These are phyloP conservation scores for Lichtheimia ornata DNA, from an alignment of 371 early-diverging fungal species.

Conservation along the genomic window DNA sequence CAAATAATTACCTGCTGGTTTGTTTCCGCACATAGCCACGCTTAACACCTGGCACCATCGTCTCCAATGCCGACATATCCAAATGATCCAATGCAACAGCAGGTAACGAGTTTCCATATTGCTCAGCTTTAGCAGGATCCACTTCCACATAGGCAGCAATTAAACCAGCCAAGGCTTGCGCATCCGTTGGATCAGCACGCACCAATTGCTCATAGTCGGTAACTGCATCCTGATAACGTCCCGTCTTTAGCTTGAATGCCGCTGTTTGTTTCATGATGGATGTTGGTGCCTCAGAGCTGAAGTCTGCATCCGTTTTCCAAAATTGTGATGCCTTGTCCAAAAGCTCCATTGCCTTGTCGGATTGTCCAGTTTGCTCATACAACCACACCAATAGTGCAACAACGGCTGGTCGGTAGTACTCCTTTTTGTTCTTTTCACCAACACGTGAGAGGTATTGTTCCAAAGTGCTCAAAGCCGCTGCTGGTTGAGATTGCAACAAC, in stretches of 20 bases:
- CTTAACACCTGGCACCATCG: constrained; percentile 65
- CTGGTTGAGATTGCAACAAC: constrained; percentile 53
- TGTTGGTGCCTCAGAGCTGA: constrained; percentile 26
- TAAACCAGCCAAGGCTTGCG: constrained; percentile 68
- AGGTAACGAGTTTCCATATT: constrained; percentile 65
- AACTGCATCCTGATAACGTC: constrained; percentile 65
- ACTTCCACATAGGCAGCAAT: constrained; percentile 69
- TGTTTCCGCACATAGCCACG: constrained; percentile 59
- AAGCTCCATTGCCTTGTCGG: constrained; percentile 58
- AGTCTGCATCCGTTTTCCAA: constrained; percentile 51
- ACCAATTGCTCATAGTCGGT: constrained; percentile 72
- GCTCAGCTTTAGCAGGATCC: constrained; percentile 68
- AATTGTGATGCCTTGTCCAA: constrained; percentile 59
- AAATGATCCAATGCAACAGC: constrained; percentile 40
- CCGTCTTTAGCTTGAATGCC: constrained; percentile 66
- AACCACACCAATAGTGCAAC: constrained; percentile 73
- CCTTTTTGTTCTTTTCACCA: constrained; percentile 26
- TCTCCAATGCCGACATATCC: constrained; percentile 60
- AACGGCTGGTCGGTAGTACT: constrained; percentile 59
- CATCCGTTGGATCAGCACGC: constrained; percentile 66
- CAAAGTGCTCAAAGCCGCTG: constrained; percentile 53
- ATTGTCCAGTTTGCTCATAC: constrained; percentile 65
- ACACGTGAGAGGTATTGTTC: constrained; percentile 41
- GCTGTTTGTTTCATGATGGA: constrained; percentile 70
- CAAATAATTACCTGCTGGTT: constrained; percentile 23